These are phyloP conservation scores for Penicillium paxilli DNA, from an alignment of 495 filamentous ascomycete species.

Conservation along the genomic window DNA sequence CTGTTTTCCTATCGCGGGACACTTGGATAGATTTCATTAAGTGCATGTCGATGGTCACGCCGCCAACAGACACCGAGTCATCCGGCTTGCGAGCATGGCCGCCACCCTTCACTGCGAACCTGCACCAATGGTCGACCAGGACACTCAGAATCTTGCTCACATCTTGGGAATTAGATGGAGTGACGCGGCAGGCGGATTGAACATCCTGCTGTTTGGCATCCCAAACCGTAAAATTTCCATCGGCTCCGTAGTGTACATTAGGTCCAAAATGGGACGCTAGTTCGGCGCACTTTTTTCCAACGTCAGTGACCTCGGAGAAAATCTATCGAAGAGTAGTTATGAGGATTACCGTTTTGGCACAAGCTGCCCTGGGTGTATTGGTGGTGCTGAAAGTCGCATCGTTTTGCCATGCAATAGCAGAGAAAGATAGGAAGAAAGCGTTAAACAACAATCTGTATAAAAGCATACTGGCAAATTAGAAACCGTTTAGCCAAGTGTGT, in stretches of 20 bases:
- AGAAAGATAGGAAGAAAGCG: too few relatives aligned
- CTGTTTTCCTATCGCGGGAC: conserved; percentile 20
- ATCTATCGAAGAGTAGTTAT: too few relatives aligned
- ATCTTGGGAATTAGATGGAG: conserved; percentile 37
- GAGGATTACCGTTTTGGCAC: too few relatives aligned
- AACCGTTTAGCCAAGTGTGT: too few relatives aligned
- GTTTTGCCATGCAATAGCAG: too few relatives aligned
- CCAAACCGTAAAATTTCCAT: conserved; percentile 49
- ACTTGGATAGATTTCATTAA: conserved; percentile 38
- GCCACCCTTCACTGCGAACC: conserved; percentile 51
- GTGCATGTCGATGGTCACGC: conserved; percentile 30
- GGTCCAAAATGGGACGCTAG: too few relatives aligned
- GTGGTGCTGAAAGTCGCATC: too few relatives aligned
- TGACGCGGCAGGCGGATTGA: conserved; percentile 46
- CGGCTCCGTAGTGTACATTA: conserved; percentile 22
- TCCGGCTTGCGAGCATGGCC: conserved; percentile 28
- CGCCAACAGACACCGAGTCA: conserved; percentile 28
- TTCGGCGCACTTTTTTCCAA: too few relatives aligned
- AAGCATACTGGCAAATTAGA: too few relatives aligned
- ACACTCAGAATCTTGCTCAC: conserved; percentile 18
- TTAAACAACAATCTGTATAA: too few relatives aligned
- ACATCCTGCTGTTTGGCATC: conserved; percentile 44
- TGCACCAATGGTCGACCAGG: conserved; percentile 26
- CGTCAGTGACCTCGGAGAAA: too few relatives aligned
- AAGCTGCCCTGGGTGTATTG: too few relatives aligned